Evolutionary conservation across 1,284 basidiomycete species (phyloP), one percentile per base, ranked within the genome.

Genomic region (Phellinidium pouzarii): DNA sequence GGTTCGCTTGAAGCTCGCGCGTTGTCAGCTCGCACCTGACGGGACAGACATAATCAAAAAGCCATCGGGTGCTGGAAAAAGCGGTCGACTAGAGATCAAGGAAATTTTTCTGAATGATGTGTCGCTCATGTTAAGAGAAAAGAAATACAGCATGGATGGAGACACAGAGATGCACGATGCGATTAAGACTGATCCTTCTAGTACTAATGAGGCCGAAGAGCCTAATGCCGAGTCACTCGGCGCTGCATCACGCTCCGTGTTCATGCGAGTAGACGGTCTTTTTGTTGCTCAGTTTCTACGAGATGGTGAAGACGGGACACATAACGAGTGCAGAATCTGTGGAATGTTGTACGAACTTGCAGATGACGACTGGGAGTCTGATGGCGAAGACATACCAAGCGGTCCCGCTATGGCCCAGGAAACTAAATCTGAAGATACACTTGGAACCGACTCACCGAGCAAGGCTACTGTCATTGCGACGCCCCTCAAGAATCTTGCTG

Each of bases 341-440:
- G 87, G 87, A 20, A 77, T 78, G 74, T 64, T 89, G 48, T 89
- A 82, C 58, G 87, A 90, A 65, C 71, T 89, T 31, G 85, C 77
- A 1, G 85, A 87, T 56, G 69, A 75, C 31, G 84, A 82, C 54
- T 88, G 80, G 80, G 78, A 56, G 19, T 29, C 44, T 47, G 17
- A 64, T 64, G 56, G 63, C 55, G 11, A 66, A 61, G 50, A 0
- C 50, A 36, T 44, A n/a, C 37, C 37, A 17, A 20, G 37, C 8
- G 29, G 29, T 17, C 11, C 23, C 2, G 14, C 26, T 4, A 20
- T 11, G 6, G 31, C 8, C 40, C 20, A 43, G 23, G 19, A 11
- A 27, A 29, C 9, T 9, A 22, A 31, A 5, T 25, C 50, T 11
- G 19, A 17, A 23, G 31, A n/a, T 17, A 7, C 27, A 29, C 17